These are phyloP conservation scores for Dictyostelium firmibasis DNA, from an alignment of 78 protist species.

Conservation along the genomic window DNA sequence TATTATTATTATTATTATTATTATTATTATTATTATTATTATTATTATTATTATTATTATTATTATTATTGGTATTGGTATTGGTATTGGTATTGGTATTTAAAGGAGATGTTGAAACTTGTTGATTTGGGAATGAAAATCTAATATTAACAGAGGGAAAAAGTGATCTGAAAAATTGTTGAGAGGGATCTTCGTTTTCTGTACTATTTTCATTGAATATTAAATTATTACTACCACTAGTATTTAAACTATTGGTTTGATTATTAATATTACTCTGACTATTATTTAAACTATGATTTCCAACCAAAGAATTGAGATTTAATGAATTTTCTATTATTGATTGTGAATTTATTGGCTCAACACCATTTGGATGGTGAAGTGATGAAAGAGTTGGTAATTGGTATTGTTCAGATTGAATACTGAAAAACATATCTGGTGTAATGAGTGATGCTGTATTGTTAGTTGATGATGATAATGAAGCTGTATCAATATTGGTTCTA, in stretches of 20 bases:
- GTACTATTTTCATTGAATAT: background rate
- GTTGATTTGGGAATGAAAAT: constrained; percentile 16
- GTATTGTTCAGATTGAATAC: constrained; percentile 24
- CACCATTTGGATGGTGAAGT: constrained; percentile 46
- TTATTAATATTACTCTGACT: background rate
- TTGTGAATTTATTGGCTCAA: background rate
- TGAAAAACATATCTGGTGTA: constrained; percentile 43
- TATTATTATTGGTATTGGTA: constrained; percentile 3
- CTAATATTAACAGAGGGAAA: constrained; percentile 72
- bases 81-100: background rate
- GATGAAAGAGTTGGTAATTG: background rate
- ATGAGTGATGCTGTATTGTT: constrained; percentile 8
- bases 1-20: no score
- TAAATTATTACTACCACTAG: background rate
- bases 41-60: no score
- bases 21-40: no score
- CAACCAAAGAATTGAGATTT: background rate
- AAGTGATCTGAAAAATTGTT: constrained; percentile 65
- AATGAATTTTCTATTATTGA: background rate
- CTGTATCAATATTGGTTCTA: background rate
- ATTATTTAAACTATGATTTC: background rate
- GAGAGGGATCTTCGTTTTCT: constrained; percentile 34
- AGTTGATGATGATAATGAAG: background rate
- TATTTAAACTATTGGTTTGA: background rate
- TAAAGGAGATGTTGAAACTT: background rate